A percentile compares a stretch with the other conserved stretches of the same genome.
Evolutionary conservation across 2,329 filamentous ascomycete genomes (phyloP).

Genomic region (Ophiostoma sp.): DNA sequence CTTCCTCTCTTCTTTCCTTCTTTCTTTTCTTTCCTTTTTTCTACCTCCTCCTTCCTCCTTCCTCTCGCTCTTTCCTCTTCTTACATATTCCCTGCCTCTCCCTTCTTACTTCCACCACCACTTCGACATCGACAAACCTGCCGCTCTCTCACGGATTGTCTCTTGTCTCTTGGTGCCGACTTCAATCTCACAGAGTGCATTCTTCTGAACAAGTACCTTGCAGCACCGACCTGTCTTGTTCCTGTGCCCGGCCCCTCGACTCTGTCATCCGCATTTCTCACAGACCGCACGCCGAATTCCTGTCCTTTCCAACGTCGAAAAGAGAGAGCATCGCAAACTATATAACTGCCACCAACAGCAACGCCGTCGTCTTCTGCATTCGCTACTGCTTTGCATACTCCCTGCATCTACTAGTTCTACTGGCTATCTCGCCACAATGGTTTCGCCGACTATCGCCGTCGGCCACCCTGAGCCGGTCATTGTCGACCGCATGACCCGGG

Average conservation of each 20-base stretch:
- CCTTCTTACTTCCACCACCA: neutral
- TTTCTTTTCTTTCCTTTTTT: slow-evolving; percentile 2
- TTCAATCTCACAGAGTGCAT: neutral
- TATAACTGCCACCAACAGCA: neutral
- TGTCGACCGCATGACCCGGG: slow-evolving; percentile 57
- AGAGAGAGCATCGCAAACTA: neutral
- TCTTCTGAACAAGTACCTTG: slow-evolving; percentile 6
- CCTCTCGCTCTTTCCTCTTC: slow-evolving; percentile 1
- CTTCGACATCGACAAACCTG: slow-evolving; percentile 1
- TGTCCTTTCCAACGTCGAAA: neutral
- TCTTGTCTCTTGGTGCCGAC: neutral
- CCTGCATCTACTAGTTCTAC: neutral
- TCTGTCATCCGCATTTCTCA: neutral
- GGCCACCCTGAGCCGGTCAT: slow-evolving; percentile 30
- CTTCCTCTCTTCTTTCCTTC: neutral
- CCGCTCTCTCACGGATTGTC: slow-evolving; percentile 9
- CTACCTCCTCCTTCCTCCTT: neutral
- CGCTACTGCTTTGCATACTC: too few species aligned
- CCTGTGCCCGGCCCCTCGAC: neutral
- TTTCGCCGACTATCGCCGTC: slow-evolving; percentile 25
- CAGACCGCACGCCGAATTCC: neutral
- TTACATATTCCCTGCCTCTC: neutral
- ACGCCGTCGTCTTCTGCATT: neutral
- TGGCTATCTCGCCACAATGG: slow-evolving; percentile 15
- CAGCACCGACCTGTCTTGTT: neutral